Base-by-base conservation (phyloP, 2,329 filamentous ascomycete species). In the Thelonectria olida region DNA sequence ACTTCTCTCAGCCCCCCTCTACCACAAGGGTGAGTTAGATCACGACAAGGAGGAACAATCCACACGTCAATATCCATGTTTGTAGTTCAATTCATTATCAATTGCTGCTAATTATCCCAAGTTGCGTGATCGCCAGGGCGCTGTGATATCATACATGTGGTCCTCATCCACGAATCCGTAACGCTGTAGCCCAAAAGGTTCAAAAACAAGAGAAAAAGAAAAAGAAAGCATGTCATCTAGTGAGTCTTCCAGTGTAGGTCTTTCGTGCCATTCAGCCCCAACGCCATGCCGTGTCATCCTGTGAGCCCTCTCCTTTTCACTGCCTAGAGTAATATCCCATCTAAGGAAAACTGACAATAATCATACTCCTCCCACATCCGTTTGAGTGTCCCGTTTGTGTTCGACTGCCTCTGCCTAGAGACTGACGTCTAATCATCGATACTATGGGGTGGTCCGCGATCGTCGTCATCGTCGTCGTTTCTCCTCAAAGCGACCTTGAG, bases 401-500 rank as follows among this genome's bases (percentile, higher is more conserved):
- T 27, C 25, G 25, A 27, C 25, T 27, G 25, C 25, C 25, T 27
- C 25, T n/a, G n/a, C 10, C 10, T 10, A 10, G 27, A 7, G 27
- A 31, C n/a, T 31, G 28, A 13, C 28, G 4, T 31, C 28, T 31
- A 31, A 31, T 31, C 28, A 8, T 31, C 28, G n/a, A n/a, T n/a
- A 12, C 7, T 13, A 31, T 31, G 28, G 7, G 28, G 28, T 13
- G 28, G 28, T 19, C 38, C 39, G 5, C 49, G 13, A 3, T 19
- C 34, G 47, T 27, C 42, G 28, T 51, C 19, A 45, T 34, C 20
- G 20, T 61, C 28, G 7, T 27, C 25, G 27, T 51, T 22, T 42
- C 28, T 20, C 17, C 59, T 65, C 48, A 65, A 67, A 31, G 67
- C 65, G 17, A 65, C 56, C 38, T 70, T 73, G 7, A 72, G 54